Conservation (phyloP, 441 rosid species). For the Pelargonium cotyledonis region DNA sequence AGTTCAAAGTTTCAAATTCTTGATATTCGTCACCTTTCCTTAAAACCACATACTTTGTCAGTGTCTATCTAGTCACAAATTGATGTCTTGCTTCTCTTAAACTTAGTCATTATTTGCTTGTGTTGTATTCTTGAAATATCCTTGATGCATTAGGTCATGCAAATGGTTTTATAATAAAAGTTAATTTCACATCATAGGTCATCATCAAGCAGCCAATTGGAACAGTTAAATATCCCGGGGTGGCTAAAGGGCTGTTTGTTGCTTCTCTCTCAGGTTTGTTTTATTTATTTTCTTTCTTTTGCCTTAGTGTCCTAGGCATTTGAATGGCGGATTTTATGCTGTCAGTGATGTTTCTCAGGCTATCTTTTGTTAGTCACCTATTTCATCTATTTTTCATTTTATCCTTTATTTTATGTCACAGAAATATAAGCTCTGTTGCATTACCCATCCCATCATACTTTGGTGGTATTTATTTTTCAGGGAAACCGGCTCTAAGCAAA, state of each 20-base stretch:
- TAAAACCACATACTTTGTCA: neutral
- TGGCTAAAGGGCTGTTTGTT: constrained; percentile 80
- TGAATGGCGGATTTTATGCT: neutral
- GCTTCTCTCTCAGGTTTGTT: constrained; percentile 66
- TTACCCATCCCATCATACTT: neutral
- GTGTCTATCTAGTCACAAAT: neutral
- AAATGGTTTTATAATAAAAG: constrained; percentile 7
- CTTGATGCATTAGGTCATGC: constrained; percentile 4
- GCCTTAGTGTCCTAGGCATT: constrained; percentile 2
- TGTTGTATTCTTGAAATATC: neutral
- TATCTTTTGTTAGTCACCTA: neutral
- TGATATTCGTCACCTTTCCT: neutral
- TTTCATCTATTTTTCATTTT: neutral
- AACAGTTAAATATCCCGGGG: constrained; percentile 60
- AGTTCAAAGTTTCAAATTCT: neutral
- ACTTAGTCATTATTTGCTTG: neutral
- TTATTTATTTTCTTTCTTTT: constrained; percentile 9
- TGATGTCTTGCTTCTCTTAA: neutral
- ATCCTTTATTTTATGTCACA: neutral
- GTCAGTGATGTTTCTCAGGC: constrained; percentile 6
- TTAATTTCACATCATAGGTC: constrained; percentile 37
- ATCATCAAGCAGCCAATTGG: constrained; percentile 74
- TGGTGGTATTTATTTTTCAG: constrained; percentile 28
- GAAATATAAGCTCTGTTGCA: neutral
- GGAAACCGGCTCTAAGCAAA: constrained; percentile 73